Base-by-base conservation (phyloP, 768 basidiomycete genomes). In the Chalciporus sphaerocephalus region DNA sequence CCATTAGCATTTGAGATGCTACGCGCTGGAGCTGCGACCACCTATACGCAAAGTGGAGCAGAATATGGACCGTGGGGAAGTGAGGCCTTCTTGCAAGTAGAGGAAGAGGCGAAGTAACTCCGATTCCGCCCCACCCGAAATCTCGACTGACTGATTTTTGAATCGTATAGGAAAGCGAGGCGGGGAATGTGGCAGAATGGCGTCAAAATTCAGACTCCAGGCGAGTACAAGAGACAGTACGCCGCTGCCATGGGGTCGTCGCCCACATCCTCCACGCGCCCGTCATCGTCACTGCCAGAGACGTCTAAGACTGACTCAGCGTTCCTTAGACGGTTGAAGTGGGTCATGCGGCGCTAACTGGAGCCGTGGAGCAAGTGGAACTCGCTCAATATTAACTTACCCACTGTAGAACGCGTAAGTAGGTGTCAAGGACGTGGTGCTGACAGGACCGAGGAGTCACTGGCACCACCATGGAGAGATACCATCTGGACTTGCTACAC, bases 121-220 rank as follows among this genome's bases (percentile, higher is more conserved):
- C 37, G 12, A 25, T 13, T 22, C 37, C 38, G 27, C 39, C 20
- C 47, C 25, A 20, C 13, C 16, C 4, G 5, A 17, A 6, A 17
- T 13, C 30, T 27, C 15, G 13, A 34, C 28, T 36, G 16, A 18
- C 44, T 4, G 5, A 4, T 36, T 32, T 17, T 27, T 8, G 11
- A n/a, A 1, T 40, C 16, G 12, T 30, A 4, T 46, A 92, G 89
- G 55, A 60, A 65, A 27, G 76, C 76, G 23, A 76, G 75, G 41
- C 69, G 72, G 47, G 92, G 92, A 0, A 86, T 92, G 74, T 95
- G 92, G 92, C 69, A 65, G 21, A 51, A 74, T 3, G 81, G 80
- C 1, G 56, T 54, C 0, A 54, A 51, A 5, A 69, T 69, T 12
- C 92, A 94, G 53, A 80, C 78, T 7, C 92, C 92, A 0, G 77